These are phyloP conservation scores for Neurospora hispaniola DNA, from an alignment of 495 filamentous ascomycete species.

Conservation along the genomic window DNA sequence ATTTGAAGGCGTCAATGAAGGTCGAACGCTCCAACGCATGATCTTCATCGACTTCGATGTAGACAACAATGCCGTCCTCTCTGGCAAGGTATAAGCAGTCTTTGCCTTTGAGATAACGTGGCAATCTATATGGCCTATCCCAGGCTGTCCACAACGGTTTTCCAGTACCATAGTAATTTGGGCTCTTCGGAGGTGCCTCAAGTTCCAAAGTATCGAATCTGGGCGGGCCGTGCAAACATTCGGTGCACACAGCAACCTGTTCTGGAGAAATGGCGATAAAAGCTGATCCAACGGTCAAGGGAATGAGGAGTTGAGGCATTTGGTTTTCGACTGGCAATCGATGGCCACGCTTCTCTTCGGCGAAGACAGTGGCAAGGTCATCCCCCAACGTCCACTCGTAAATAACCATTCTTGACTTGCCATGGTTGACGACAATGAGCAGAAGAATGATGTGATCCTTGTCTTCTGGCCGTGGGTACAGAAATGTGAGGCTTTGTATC, in stretches of 20 bases:
- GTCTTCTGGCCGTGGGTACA: conserved; percentile 58
- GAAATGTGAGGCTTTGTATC: conserved; percentile 80
- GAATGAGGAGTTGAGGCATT: conserved; percentile 56
- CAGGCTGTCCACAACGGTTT: conserved; percentile 49
- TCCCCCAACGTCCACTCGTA: conserved; percentile 62
- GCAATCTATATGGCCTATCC: conserved; percentile 58
- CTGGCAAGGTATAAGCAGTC: conserved; percentile 72
- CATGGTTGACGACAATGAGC: conserved; percentile 51
- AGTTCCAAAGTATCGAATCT: conserved; percentile 29
- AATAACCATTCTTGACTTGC: conserved; percentile 50
- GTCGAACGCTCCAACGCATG: conserved; percentile 37
- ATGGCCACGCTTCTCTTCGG: conserved; percentile 35
- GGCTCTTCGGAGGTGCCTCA: conserved; percentile 18
- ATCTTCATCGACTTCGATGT: conserved; percentile 51
- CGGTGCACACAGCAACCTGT: conserved; percentile 49
- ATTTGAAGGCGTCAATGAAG: conserved; percentile 47
- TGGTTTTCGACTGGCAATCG: conserved; percentile 48
- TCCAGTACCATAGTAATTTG: conserved; percentile 27
- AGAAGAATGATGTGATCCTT: conserved; percentile 63
- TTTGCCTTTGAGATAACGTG: conserved; percentile 43
- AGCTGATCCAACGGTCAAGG: conserved; percentile 51
- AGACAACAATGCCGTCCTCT: conserved; percentile 67
- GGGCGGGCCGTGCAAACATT: conserved; percentile 41
- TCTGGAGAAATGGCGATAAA: conserved; percentile 53
- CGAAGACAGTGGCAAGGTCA: conserved; percentile 22